Evolutionary conservation across 73 alveolate species (phyloP), one percentile per base, ranked within the genome.

Genomic region (Durusdinium trenchii): DNA sequence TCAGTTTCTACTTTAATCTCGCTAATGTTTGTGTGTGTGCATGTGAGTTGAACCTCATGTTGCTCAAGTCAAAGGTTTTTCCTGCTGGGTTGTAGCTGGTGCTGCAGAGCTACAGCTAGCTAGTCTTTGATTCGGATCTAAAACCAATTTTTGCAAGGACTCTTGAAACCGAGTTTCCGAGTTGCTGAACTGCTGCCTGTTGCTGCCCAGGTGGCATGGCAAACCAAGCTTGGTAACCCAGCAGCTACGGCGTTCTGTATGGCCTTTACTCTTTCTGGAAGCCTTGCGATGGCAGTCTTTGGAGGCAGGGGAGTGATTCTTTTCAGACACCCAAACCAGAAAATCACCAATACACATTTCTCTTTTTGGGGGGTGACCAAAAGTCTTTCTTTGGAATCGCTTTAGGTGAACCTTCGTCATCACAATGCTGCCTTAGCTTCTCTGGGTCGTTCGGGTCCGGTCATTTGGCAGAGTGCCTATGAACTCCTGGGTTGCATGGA

Each of bases 171-270:
- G n/a, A n/a, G n/a, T n/a, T n/a, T n/a, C n/a, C n/a, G n/a, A n/a
- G n/a, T n/a, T n/a, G n/a, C n/a, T n/a, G n/a, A n/a, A n/a, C n/a
- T n/a, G n/a, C n/a, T 57, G 12, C 23, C 23, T 57, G 69, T 12
- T 16, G 23, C 12, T 16, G 32, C 69, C 18, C 91, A 81, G 91
- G 91, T 81, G 91, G 91, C 46, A 47, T 57, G 12, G 32, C 71
- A 84, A 84, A 52, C 94, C 94, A n/a, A 84, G 94, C 76, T 2
- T 84, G 76, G 54, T 51, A 40, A 84, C 94, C 40, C 75, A 84
- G 51, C 71, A 84, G 94, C n/a, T 84, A 75, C 48, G 94, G 12
- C 91, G 71, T 48, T 47, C 91, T 42, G 35, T 45, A 48, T 81
- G 91, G 91, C 91, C 91, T 30, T 50, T 81, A 67, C 10, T 81